These are phyloP conservation scores for Crotalaria pallida DNA, from an alignment of 306 rosid species.

Conservation along the genomic window DNA sequence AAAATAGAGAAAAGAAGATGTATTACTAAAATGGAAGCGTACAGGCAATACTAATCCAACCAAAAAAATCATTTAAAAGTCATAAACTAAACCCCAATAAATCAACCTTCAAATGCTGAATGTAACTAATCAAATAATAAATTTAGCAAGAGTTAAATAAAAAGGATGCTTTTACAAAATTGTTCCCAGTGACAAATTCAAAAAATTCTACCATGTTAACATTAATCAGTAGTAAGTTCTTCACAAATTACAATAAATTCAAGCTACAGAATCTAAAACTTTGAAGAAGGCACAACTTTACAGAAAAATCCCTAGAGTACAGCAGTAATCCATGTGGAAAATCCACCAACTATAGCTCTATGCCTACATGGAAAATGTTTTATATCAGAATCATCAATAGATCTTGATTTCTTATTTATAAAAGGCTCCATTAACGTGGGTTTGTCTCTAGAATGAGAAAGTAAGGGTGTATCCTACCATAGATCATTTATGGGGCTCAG, in stretches of 20 bases:
- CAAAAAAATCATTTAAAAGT: not conserved
- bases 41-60: not conserved
- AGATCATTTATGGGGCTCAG: not conserved
- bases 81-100: not conserved
- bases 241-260: not conserved
- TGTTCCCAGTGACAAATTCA: not conserved
- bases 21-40: not conserved
- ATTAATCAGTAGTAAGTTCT: not conserved
- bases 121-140: not conserved
- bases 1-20: not conserved
- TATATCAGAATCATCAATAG: not conserved
- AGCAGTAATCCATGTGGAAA: not conserved
- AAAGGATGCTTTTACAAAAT: conserved; percentile 5
- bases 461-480: no score
- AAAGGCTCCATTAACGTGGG: no score
- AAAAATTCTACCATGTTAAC: conserved; percentile 6
- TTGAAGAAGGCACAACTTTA: not conserved
- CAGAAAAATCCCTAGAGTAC: not conserved
- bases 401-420: not conserved
- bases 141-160: not conserved
- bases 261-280: not conserved
- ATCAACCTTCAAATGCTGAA: not conserved
- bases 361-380: not conserved
- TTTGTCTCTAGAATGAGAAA: no score
- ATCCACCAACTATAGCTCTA: conserved; percentile 9